phyloP scores from a whole-genome alignment of 2,329 filamentous ascomycete genomes.

The Hymenotorrendiella dingleyae region DNA sequence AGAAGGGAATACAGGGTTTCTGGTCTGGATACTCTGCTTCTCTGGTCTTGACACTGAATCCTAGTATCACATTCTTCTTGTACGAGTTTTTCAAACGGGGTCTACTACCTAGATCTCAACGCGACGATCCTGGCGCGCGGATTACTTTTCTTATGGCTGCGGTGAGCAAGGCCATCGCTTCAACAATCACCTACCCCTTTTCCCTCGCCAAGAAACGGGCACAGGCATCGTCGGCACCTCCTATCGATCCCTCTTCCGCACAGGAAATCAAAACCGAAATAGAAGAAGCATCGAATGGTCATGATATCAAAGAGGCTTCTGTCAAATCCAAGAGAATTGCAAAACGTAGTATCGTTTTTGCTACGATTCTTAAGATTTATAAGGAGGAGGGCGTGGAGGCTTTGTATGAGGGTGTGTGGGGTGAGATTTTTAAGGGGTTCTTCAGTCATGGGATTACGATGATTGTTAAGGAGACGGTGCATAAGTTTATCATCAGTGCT shows the following conservation, averaged over 20 bases:
- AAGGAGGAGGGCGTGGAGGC: conserved; percentile 60
- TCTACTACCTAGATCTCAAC: conserved; percentile 47
- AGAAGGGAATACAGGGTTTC: conserved; percentile 69
- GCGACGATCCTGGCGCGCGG: conserved; percentile 45
- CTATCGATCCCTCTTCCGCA: conserved; percentile 25
- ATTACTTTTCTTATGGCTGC: conserved; percentile 65
- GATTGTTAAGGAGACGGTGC: conserved; percentile 75
- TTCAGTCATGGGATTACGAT: conserved; percentile 83
- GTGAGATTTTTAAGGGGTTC: conserved; percentile 76
- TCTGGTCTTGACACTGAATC: conserved; percentile 76
- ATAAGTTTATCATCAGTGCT: conserved; percentile 62
- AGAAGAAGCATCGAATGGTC: conserved; percentile 28
- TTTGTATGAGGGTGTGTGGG: conserved; percentile 70
- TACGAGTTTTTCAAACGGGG: conserved; percentile 64
- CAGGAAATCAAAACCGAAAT: conserved; percentile 28
- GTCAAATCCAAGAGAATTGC: conserved; percentile 19
- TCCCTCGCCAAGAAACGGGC: conserved; percentile 77
- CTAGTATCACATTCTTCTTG: conserved; percentile 78
- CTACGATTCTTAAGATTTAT: conserved; percentile 51
- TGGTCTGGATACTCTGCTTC: conserved; percentile 86
- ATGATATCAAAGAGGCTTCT: conserved; percentile 21
- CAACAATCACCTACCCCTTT: conserved; percentile 76
- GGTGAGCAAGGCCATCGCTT: conserved; percentile 71
- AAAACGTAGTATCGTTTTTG: conserved; percentile 51
- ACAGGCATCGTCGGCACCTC: conserved; percentile 50